Percentiles rank a stretch among this genome's conserved stretches.
These are phyloP conservation scores for Polytolypa hystricis DNA, from an alignment of 2,329 filamentous ascomycete species.

Conservation along the genomic window DNA sequence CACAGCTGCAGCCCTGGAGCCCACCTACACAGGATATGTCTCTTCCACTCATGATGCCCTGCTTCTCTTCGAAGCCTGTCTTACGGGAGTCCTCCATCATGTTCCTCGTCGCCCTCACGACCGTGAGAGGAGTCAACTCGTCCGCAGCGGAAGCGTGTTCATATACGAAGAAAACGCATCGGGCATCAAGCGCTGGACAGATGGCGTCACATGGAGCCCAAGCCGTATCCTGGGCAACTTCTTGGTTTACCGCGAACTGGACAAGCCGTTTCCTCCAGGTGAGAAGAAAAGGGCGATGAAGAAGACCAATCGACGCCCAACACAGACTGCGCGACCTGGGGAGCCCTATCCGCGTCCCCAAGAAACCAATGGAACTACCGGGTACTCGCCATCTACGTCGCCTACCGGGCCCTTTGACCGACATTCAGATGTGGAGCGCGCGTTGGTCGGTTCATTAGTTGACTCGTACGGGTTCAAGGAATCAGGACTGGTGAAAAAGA, in stretches of 20 bases:
- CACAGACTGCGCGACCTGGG: constrained; percentile 35
- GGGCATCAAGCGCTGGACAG: constrained; percentile 89
- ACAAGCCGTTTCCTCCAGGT: constrained; percentile 65
- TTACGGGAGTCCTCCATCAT: constrained; percentile 59
- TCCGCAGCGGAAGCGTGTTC: constrained; percentile 75
- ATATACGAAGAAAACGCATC: constrained; percentile 87
- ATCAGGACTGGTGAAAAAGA: constrained; percentile 80
- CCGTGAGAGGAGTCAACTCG: constrained; percentile 63
- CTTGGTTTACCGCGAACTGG: constrained; percentile 72
- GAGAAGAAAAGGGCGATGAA: constrained; percentile 79
- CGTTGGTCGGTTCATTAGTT: constrained; percentile 70
- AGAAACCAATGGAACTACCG: constrained; percentile 24
- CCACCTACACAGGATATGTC: constrained; percentile 58
- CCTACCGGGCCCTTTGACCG: constrained; percentile 19
- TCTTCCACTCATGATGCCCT: constrained; percentile 64
- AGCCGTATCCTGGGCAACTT: constrained; percentile 78
- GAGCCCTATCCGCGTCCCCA: constrained; percentile 40
- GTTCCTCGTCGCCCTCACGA: constrained; percentile 79
- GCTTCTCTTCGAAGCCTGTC: constrained; percentile 67
- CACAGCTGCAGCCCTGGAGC: constrained; percentile 41
- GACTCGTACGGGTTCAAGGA: constrained; percentile 83
- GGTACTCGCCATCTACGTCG: constrained; percentile 30
- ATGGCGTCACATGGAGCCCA: constrained; percentile 83
- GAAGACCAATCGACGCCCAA: constrained; percentile 44
- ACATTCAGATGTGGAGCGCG: constrained; percentile 41